A percentile compares a stretch with the other conserved stretches of the same genome.
Conservation (phyloP, 768 basidiomycete genomes). For the Macrolepiota albuminosa region DNA sequence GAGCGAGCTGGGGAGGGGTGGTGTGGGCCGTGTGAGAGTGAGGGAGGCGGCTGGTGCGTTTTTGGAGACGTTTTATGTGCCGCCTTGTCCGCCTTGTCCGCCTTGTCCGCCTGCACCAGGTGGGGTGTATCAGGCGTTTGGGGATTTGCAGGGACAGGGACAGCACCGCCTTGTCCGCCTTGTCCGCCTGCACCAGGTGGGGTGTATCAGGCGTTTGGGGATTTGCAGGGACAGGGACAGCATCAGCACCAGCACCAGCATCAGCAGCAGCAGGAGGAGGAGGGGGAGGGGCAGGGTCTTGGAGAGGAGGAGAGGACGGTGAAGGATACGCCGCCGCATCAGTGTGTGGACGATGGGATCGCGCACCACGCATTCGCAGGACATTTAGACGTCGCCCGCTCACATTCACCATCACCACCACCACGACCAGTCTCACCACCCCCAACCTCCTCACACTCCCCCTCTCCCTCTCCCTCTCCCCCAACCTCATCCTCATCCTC, state of each 20-base stretch:
- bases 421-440: neutral
- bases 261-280: no score
- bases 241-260: no score
- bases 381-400: no score
- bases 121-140: neutral
- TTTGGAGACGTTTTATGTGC: constrained; percentile 26
- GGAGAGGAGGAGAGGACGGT: neutral
- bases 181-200: neutral
- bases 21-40: neutral
- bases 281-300: neutral
- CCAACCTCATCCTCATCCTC: neutral
- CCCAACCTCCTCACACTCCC: neutral
- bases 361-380: no score
- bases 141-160: neutral
- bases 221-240: neutral
- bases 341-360: no score
- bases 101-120: constrained; percentile 6
- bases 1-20: constrained; percentile 13
- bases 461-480: neutral
- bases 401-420: neutral
- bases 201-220: neutral
- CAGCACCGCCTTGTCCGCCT: neutral
- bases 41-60: constrained; percentile 4
- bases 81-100: neutral
- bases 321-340: neutral